Conservation (phyloP, 2,329 filamentous ascomycete species). For the Sphaerulina populicola region DNA sequence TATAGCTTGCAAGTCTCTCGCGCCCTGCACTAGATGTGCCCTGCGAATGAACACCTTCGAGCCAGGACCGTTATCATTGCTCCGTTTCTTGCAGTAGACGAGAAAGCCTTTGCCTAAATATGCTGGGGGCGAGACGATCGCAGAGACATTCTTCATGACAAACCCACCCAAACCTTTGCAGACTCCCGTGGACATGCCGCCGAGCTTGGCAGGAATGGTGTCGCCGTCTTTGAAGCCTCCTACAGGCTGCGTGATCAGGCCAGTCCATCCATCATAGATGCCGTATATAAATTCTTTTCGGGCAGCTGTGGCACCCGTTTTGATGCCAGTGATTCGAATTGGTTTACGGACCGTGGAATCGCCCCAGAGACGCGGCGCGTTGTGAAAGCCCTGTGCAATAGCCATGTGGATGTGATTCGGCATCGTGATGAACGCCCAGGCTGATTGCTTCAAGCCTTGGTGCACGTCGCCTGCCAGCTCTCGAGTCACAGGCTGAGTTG, state of each 20-base stretch:
- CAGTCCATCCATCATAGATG: conserved; percentile 72
- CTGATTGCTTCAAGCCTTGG: conserved; percentile 62
- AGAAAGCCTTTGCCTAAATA: conserved; percentile 78
- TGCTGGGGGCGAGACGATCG: conserved; percentile 55
- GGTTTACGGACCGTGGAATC: conserved; percentile 69
- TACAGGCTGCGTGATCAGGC: conserved; percentile 68
- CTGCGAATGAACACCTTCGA: conserved; percentile 26
- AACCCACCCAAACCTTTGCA: conserved; percentile 77
- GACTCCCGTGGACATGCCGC: conserved; percentile 48
- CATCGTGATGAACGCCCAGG: conserved; percentile 65
- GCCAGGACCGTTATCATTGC: conserved; percentile 22
- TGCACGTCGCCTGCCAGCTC: conserved; percentile 52
- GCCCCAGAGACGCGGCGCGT: conserved; percentile 74
- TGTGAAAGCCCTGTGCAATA: conserved; percentile 77
- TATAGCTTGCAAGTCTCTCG: conserved; percentile 25
- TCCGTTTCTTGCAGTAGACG: conserved; percentile 59
- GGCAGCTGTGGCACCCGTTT: conserved; percentile 66
- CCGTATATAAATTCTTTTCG: conserved; percentile 55
- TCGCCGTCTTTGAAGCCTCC: conserved; percentile 54
- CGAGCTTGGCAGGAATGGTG: conserved; percentile 25
- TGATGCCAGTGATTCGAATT: conserved; percentile 68
- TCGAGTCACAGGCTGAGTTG: conserved; percentile 23
- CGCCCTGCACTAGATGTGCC: conserved; percentile 29
- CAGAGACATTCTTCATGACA: conserved; percentile 72
- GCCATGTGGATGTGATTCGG: conserved; percentile 80